Evolutionary conservation across 1,284 basidiomycete species (phyloP).

Genomic region (Melanopsichium pennsylvanicum): DNA sequence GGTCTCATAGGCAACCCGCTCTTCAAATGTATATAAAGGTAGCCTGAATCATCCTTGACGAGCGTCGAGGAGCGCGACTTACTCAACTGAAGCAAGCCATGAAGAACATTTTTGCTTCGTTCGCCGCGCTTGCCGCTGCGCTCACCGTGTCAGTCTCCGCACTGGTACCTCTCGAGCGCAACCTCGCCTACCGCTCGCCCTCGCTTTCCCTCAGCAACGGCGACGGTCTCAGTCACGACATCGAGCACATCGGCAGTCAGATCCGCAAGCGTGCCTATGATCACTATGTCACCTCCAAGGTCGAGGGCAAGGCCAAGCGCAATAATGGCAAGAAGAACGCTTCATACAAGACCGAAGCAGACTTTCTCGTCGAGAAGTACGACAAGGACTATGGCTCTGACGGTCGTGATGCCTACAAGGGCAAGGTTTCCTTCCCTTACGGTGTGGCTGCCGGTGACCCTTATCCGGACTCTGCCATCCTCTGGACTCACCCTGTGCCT

Average conservation of each 20-base stretch:
- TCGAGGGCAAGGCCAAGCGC: slow-evolving; percentile 35
- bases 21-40: no score
- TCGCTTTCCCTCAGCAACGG: slow-evolving; percentile 32
- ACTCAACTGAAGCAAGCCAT: slow-evolving; percentile 15
- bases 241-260: slow-evolving; percentile 26
- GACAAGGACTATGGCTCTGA: slow-evolving; percentile 34
- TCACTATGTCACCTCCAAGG: slow-evolving; percentile 29
- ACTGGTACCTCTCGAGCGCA: slow-evolving; percentile 46
- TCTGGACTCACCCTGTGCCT: slow-evolving; percentile 70
- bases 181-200: slow-evolving; percentile 53
- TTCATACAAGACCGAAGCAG: slow-evolving; percentile 35
- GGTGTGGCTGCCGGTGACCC: slow-evolving; percentile 73
- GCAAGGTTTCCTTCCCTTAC: slow-evolving; percentile 58
- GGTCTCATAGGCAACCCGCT: no score
- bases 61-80: not conserved
- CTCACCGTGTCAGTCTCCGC: slow-evolving; percentile 36
- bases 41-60: no score
- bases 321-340: slow-evolving; percentile 19
- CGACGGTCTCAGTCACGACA: slow-evolving; percentile 42
- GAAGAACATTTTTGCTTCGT: slow-evolving; percentile 22
- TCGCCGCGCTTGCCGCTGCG: slow-evolving; percentile 26
- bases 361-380: slow-evolving; percentile 48
- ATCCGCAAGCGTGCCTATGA: slow-evolving; percentile 41
- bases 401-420: slow-evolving; percentile 49
- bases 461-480: slow-evolving; percentile 72